phyloP scores from a whole-genome alignment of 1,284 basidiomycete species.

The Malassezia equina region DNA sequence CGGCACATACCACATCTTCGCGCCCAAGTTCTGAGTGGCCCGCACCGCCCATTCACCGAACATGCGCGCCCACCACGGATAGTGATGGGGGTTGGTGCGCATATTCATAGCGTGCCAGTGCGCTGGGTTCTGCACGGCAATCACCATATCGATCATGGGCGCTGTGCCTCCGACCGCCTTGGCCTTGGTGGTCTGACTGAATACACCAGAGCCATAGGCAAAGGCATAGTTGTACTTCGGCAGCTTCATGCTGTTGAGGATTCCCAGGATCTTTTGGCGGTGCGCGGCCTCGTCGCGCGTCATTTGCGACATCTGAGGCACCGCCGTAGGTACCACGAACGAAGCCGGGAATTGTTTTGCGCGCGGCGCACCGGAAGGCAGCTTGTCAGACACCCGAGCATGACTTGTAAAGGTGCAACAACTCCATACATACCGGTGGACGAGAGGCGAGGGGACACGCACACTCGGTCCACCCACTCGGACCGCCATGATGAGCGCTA shows the following conservation, averaged over 20 bases:
- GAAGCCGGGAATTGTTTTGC: conserved; percentile 10
- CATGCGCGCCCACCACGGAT: conserved; percentile 70
- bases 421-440: neutral
- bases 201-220: conserved; percentile 88
- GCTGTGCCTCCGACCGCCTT: neutral
- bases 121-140: conserved; percentile 78
- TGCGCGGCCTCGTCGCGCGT: conserved; percentile 5
- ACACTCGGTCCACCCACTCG: neutral
- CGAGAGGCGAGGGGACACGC: neutral
- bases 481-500: neutral
- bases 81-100: conserved; percentile 76
- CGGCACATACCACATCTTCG: conserved; percentile 66
- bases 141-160: conserved; percentile 82
- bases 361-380: neutral
- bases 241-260: neutral
- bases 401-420: neutral
- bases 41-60: conserved; percentile 69
- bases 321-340: conserved; percentile 11
- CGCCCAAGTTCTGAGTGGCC: conserved; percentile 65
- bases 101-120: conserved; percentile 95
- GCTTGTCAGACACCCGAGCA: neutral
- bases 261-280: conserved; percentile 2
- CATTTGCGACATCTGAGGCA: conserved; percentile 6
- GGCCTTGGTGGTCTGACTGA: conserved; percentile 57
- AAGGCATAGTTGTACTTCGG: conserved; percentile 68